These are phyloP conservation scores for Penicillium decumbens DNA, from an alignment of 2,329 filamentous ascomycete genomes.

Conservation along the genomic window DNA sequence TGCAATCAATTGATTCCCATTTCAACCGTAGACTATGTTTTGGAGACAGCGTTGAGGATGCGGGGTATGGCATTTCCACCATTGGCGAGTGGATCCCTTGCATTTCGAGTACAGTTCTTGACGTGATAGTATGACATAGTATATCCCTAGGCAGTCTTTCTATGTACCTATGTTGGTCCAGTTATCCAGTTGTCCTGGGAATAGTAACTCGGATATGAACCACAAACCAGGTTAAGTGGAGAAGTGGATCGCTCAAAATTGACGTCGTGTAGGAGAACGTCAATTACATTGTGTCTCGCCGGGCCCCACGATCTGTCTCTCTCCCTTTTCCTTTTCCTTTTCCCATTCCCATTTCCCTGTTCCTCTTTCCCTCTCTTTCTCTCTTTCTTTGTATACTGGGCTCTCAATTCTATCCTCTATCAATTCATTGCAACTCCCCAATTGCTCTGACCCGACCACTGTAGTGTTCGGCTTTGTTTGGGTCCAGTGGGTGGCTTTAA, in stretches of 20 bases:
- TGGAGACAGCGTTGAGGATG: neutral
- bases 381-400: neutral
- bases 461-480: constrained; percentile 3
- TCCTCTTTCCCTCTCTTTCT: neutral
- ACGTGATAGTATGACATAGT: neutral
- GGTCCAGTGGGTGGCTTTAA: constrained; percentile 8
- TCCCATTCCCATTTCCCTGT: neutral
- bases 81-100: neutral
- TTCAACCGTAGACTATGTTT: neutral
- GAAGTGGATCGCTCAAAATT: neutral
- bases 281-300: neutral
- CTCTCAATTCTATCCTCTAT: neutral
- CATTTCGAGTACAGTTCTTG: neutral
- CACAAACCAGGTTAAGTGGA: neutral
- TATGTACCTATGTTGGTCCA: neutral
- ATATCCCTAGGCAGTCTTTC: neutral
- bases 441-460: neutral
- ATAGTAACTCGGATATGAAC: neutral
- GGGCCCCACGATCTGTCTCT: neutral
- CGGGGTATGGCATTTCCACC: neutral
- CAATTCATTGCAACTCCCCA: neutral
- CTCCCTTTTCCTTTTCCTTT: neutral
- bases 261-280: constrained; percentile 1
- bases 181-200: neutral
- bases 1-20: neutral